phyloP scores from a whole-genome alignment of 371 early-diverging fungal species.

The Saksenaea oblongispora region DNA sequence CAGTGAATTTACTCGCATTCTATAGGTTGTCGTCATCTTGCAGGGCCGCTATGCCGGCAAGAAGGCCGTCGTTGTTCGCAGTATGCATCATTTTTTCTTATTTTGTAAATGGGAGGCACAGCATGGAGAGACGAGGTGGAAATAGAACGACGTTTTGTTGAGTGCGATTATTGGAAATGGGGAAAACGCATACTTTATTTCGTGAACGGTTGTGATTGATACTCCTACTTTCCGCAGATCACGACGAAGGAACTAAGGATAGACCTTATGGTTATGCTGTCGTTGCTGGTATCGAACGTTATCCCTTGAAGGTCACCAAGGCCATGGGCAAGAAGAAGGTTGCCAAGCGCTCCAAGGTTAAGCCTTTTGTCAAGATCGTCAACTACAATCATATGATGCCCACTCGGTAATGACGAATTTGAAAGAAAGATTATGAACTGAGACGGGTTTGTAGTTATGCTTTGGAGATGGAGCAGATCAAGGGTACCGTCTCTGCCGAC shows the following conservation, averaged over 20 bases:
- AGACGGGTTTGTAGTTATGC: constrained; percentile 53
- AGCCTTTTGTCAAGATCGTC: constrained; percentile 97
- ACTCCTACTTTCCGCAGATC: constrained; percentile 31
- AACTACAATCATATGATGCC: constrained; percentile 99
- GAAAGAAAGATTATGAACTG: neutral
- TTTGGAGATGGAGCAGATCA: constrained; percentile 82
- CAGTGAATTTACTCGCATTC: neutral
- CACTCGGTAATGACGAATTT: constrained; percentile 70
- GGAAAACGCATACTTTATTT: neutral
- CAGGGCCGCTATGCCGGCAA: constrained; percentile 98
- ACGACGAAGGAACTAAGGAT: constrained; percentile 89
- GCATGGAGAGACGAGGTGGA: constrained; percentile 10
- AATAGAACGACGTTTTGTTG: neutral
- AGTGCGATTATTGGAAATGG: neutral
- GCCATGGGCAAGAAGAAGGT: constrained; percentile 93
- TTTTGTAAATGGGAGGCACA: neutral
- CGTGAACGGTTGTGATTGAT: neutral
- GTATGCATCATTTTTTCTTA: constrained; percentile 42
- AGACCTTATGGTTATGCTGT: constrained; percentile 97
- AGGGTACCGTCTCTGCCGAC: constrained; percentile 82
- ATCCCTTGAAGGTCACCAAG: constrained; percentile 95
- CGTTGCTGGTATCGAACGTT: constrained; percentile 95
- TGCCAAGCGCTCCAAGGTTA: constrained; percentile 94
- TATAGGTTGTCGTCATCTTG: constrained; percentile 94
- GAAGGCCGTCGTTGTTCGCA: constrained; percentile 99